These are phyloP conservation scores for Alternaria arbusti DNA, from an alignment of 2,329 filamentous ascomycete species.

Conservation along the genomic window DNA sequence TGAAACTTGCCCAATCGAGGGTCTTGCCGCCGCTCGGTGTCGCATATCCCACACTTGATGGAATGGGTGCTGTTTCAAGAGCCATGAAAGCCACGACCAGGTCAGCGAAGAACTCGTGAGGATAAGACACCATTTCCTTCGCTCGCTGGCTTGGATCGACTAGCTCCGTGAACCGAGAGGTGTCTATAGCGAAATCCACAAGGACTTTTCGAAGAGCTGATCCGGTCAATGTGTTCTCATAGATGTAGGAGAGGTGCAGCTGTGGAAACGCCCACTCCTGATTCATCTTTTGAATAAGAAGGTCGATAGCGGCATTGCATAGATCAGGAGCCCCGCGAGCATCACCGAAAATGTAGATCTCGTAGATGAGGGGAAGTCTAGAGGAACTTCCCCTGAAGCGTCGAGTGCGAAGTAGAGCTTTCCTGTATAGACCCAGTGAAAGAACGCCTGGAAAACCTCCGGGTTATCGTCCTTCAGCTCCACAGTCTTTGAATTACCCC, in stretches of 20 bases:
- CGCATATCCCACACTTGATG: too few species aligned
- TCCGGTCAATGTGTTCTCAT: too few species aligned
- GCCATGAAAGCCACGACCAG: fast-evolving
- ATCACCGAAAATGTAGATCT: background rate
- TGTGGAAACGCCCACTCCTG: too few species aligned
- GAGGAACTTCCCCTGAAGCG: background rate
- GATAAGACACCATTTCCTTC: fast-evolving
- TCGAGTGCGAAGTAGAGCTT: background rate
- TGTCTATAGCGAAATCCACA: background rate
- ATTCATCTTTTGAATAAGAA: fast-evolving
- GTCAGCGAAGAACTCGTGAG: fast-evolving
- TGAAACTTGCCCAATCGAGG: too few species aligned
- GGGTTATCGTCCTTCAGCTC: background rate
- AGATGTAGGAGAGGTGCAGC: too few species aligned
- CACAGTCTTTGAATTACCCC: background rate
- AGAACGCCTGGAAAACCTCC: background rate
- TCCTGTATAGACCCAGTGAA: background rate
- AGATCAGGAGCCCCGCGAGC: fast-evolving
- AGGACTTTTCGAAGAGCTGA: too few species aligned
- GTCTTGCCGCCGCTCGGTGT: too few species aligned
- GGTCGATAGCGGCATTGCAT: background rate
- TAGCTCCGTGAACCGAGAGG: fast-evolving
- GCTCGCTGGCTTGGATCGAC: background rate
- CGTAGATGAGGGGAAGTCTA: fast-evolving
- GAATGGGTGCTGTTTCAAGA: background rate